phyloP scores from a whole-genome alignment of 129 eudicot genomes.

The Artemisia argyi region DNA sequence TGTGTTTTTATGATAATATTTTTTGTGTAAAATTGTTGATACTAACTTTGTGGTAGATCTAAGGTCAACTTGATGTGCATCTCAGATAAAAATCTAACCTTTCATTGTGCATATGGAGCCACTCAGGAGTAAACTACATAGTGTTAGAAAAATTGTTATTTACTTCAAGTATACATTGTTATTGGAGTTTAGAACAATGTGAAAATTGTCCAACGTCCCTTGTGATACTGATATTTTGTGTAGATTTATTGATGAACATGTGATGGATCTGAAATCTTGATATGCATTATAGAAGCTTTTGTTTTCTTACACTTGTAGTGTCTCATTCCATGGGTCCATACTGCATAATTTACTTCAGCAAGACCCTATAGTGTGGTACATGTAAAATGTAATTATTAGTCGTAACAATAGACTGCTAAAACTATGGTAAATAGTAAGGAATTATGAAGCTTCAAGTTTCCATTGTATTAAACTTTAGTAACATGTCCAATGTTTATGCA shows the following conservation, averaged over 20 bases:
- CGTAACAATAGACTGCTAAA: too few species aligned
- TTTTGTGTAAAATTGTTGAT: not conserved
- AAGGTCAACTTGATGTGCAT: constrained; percentile 2
- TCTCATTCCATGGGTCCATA: not conserved
- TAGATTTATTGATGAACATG: constrained; percentile 25
- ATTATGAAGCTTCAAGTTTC: too few species aligned
- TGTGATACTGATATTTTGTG: constrained; percentile 29
- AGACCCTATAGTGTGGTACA: too few species aligned
- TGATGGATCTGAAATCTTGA: constrained; percentile 16
- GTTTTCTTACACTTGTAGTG: not conserved
- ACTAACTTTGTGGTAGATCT: constrained; percentile 6
- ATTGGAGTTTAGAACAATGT: too few species aligned
- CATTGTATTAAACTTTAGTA: too few species aligned
- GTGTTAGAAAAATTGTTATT: too few species aligned
- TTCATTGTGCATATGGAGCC: not conserved
- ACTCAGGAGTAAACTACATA: constrained; percentile 9
- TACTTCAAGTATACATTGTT: too few species aligned
- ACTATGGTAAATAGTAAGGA: too few species aligned
- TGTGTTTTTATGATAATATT: too few species aligned
- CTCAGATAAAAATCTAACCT: not conserved
- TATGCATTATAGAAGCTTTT: not conserved
- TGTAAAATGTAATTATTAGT: too few species aligned
- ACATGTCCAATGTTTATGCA: too few species aligned
- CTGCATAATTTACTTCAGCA: not conserved
- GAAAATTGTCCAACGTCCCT: constrained; percentile 26